Evolutionary conservation across 202 grass and related monocot species (phyloP).

Genomic region (Tripidium arundinaceum): DNA sequence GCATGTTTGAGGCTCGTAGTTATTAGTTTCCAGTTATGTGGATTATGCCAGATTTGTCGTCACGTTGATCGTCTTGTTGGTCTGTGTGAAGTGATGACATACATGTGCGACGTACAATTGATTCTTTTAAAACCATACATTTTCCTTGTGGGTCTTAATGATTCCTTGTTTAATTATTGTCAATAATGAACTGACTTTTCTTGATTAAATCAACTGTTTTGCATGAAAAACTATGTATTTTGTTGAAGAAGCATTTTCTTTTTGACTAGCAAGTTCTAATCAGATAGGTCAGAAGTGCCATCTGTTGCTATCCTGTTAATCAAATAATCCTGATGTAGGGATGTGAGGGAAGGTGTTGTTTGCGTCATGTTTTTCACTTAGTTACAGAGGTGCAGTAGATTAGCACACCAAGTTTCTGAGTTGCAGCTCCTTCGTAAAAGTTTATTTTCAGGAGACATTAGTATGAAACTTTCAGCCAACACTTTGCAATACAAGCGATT

Average conservation of each 20-base stretch:
- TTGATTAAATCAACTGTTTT: background rate
- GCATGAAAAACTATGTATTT: background rate
- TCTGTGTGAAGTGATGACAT: background rate
- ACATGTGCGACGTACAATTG: background rate
- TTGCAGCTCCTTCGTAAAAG: background rate
- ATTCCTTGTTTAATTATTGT: background rate
- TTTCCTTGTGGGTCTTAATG: background rate
- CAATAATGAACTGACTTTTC: background rate
- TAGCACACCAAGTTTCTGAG: slow-evolving; percentile 12
- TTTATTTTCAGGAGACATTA: too few species aligned
- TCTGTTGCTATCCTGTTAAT: slow-evolving; percentile 15
- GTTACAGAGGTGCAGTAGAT: background rate
- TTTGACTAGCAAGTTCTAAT: background rate
- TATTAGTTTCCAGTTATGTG: slow-evolving; percentile 4
- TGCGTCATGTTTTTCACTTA: background rate
- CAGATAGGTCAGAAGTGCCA: background rate
- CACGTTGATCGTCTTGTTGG: background rate
- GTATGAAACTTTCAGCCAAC: too few species aligned
- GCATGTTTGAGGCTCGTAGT: slow-evolving; percentile 5
- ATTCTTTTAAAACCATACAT: background rate
- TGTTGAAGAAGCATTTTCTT: background rate
- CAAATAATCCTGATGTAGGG: slow-evolving; percentile 3
- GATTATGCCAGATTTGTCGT: slow-evolving; percentile 7
- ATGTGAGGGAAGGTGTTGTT: slow-evolving; percentile 1
- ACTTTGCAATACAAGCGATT: too few species aligned